Conservation (phyloP, 202 grass and related monocot genomes). For the Setaria viridis region DNA sequence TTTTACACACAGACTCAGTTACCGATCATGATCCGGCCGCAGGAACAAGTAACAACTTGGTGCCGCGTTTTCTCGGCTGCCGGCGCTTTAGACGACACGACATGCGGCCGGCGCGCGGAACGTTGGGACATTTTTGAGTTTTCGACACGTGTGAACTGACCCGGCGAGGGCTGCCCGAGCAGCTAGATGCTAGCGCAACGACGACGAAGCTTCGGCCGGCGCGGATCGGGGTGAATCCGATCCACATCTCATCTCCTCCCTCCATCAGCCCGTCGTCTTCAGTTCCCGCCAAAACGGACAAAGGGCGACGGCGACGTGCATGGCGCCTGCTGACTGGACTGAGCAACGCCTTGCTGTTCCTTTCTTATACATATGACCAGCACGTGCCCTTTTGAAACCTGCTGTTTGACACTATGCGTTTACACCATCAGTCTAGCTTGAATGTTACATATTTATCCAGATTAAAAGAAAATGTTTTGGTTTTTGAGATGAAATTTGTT, state of each 20-base stretch:
- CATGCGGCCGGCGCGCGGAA: background rate
- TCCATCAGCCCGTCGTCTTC: background rate
- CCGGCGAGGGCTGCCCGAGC: no score
- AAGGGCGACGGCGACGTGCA: slow-evolving; percentile 30
- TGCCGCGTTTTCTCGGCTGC: background rate
- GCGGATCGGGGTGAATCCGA: background rate
- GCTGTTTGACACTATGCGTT: background rate
- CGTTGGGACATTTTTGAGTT: background rate
- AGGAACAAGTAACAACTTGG: background rate
- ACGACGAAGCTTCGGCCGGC: slow-evolving; percentile 6
- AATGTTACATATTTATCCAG: background rate
- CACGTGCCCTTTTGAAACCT: slow-evolving; percentile 31
- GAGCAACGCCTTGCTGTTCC: background rate
- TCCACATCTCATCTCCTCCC: no score
- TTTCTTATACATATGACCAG: background rate
- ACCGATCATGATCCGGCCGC: background rate
- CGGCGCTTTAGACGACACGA: slow-evolving; percentile 17
- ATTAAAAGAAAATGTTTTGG: no score
- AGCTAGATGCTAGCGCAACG: background rate
- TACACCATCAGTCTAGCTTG: background rate
- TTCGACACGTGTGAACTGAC: slow-evolving; percentile 18
- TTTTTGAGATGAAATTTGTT: no score
- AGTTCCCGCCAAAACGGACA: background rate
- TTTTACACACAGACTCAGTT: no score
- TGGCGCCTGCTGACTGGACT: background rate